These are phyloP conservation scores for Rehmannia glutinosa DNA, from an alignment of 257 asterid species.

Conservation along the genomic window DNA sequence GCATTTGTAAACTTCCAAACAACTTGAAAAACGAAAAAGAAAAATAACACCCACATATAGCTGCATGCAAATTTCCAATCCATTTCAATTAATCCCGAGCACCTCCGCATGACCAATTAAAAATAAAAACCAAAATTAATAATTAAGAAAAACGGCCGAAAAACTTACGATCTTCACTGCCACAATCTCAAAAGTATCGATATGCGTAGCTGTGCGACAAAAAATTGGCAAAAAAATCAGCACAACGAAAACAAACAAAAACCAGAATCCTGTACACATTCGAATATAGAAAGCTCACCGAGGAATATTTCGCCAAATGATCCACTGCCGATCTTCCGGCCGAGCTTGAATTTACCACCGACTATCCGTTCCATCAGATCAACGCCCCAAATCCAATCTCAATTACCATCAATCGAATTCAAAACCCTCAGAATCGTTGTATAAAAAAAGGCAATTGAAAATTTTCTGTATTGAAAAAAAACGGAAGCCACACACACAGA, in stretches of 20 bases:
- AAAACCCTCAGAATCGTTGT: conserved; percentile 12
- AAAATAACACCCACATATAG: conserved; percentile 9
- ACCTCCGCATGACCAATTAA: not conserved
- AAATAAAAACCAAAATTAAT: not conserved
- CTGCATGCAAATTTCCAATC: conserved; percentile 23
- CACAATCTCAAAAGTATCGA: conserved; percentile 83
- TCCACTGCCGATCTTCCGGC: conserved; percentile 98
- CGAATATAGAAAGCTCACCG: conserved; percentile 41
- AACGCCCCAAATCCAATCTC: conserved; percentile 41
- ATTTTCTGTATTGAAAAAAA: not conserved
- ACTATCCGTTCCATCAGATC: conserved; percentile 75
- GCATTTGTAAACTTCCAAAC: not conserved
- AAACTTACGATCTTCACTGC: conserved; percentile 95
- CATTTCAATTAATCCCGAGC: not conserved
- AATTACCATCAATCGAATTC: conserved; percentile 30
- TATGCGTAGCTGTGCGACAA: conserved; percentile 76
- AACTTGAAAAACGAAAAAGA: not conserved
- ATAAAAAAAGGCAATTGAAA: not conserved
- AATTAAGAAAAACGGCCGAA: not conserved
- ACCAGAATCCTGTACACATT: not conserved
- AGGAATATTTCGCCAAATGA: conserved; percentile 91
- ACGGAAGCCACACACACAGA: conserved; percentile 22
- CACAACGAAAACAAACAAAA: not conserved
- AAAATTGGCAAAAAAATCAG: conserved; percentile 4
- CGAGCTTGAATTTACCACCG: conserved; percentile 91